These are phyloP conservation scores for Hevea brasiliensis DNA, from an alignment of 345 rosid species.

Conservation along the genomic window DNA sequence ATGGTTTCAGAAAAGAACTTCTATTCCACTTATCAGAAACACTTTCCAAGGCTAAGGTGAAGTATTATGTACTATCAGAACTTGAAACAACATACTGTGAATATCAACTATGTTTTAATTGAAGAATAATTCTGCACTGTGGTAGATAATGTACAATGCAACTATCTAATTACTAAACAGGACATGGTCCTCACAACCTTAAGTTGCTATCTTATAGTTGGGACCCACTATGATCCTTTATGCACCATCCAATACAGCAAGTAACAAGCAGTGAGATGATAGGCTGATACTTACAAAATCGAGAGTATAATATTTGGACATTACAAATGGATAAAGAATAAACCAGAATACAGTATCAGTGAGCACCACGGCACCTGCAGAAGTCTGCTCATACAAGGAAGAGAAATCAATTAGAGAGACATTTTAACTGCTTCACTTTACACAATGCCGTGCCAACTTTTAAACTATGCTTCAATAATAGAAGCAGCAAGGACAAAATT, in stretches of 20 bases:
- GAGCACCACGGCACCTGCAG: conserved; percentile 86
- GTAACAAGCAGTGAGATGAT: not conserved
- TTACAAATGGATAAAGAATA: conserved; percentile 65
- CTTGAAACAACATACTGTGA: not conserved
- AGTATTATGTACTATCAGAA: not conserved
- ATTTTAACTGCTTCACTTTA: not conserved
- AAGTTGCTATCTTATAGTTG: not conserved
- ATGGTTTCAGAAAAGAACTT: not conserved
- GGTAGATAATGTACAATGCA: not conserved
- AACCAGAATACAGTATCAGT: conserved; percentile 92
- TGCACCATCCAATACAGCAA: not conserved
- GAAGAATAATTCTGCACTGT: not conserved
- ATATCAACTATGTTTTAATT: not conserved
- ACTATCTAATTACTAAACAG: not conserved
- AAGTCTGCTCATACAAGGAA: conserved; percentile 41
- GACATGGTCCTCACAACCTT: not conserved
- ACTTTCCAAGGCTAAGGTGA: not conserved
- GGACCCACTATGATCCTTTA: not conserved
- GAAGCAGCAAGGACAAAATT: not conserved
- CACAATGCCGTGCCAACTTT: not conserved
- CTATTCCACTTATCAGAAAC: not conserved
- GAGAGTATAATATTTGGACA: conserved; percentile 45
- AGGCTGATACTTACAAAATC: conserved; percentile 62
- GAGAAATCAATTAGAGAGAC: conserved; percentile 7
- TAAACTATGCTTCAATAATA: not conserved